Base-by-base conservation (phyloP, 768 basidiomycete species). In the Boletus pseudo-olivaceus region DNA sequence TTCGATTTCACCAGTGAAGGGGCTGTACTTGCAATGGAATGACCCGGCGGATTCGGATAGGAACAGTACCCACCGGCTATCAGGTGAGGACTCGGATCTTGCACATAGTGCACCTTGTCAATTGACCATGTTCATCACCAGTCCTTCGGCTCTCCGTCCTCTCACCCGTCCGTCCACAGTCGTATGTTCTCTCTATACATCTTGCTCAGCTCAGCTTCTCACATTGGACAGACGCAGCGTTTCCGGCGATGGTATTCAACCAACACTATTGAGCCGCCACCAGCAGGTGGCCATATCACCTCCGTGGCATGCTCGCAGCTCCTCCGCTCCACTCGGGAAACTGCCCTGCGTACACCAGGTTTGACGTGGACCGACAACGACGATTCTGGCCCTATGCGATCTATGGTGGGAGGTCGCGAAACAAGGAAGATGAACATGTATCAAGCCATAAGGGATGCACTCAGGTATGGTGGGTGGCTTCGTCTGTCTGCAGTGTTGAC, bases 351-450 rank as follows among this genome's bases (percentile, higher is more conserved):
- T 41, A 87, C 90, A 0, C 84, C 86, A 3, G 90, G 84, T 8
- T 67, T 94, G 45, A 64, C 60, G n/a, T 94, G 89, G 87, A 67
- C 75, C 11, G 87, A 90, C 53, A 84, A 83, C 34, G 82, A 81
- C 47, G 34, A 35, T 15, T 70, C 73, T 17, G 72, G 69, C 7
- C 69, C 78, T 12, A 58, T 76, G 45, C 72, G 69, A 40, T 72
- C 73, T 34, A 77, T 82, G 37, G 73, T 87, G 14, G 89, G 83
- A 19, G 90, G 90, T 15, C 81, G 90, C 47, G 89, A 93, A 71
- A 95, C 92, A 20, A 82, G 92, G 60, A 93, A 94, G 75, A 96
- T 96, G 93, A 98, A 98, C 67, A 76, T 87, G 60, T 97, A 93
- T 70, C 94, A 97, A 67, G 90, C 95, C 1, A 82, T 98, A 14